Evolutionary conservation across 2,329 filamentous ascomycete genomes (phyloP), one percentile per base, ranked within the genome.

Genomic region (Diplocarpon rosae): DNA sequence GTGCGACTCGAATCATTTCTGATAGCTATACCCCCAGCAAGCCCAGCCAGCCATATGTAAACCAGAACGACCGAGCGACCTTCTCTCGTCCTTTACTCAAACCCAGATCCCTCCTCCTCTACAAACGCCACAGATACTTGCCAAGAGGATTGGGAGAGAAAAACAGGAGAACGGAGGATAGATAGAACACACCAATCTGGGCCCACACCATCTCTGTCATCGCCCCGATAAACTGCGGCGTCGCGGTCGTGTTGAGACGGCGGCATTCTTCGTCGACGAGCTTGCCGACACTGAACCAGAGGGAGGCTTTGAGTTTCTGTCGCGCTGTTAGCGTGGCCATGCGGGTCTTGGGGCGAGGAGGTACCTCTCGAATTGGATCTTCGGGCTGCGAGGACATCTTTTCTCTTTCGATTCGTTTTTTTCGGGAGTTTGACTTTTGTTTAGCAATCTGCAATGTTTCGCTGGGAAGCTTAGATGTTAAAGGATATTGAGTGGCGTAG

Each of bases 191-290:
- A 90, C 87, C 84, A 41, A 95, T 83, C 55, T 94, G 88, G 1
- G 80, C 75, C 79, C 85, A 95, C 7, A 90, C 83, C 63, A 94
- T 76, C 63, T 95, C 88, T 1, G 85, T 92, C 59, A 93, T 64
- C 0, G 83, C 77, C 8, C 83, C 87, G 54, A 93, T 93, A 63
- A 93, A 95, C 59, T 94, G 87, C 1, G 86, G 86, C 20, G 90
- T 95, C 6, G 89, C 86, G 63, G 94, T 95, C 52, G 86, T 75
- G 59, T 85, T 78, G 24, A 80, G 70, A 45, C 74, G 71, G 27
- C 87, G 67, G 14, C 80, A 82, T 61, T 94, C 83, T 53, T 90
- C 80, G 62, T 96, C 90, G 52, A 95, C 85, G 48, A 93, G 90
- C 61, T 87, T 84, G 53, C 86, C 85, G 48, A 94, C 76, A 17